These are phyloP conservation scores for Earliella scabrosa DNA, from an alignment of 1,284 basidiomycete genomes.

Conservation along the genomic window DNA sequence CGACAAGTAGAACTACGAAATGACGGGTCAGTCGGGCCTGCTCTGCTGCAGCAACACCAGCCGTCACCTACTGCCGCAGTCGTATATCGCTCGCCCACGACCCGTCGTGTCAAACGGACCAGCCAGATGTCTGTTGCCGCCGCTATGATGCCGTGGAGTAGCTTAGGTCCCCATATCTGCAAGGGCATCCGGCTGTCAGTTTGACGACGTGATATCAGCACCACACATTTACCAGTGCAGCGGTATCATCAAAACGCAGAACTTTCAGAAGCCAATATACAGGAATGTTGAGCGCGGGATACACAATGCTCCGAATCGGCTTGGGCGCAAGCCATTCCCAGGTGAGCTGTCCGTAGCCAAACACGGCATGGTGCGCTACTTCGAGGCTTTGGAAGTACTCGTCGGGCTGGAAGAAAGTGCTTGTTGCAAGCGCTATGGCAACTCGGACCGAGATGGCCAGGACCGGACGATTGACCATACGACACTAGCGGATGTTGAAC, in stretches of 20 bases:
- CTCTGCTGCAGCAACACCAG: not conserved
- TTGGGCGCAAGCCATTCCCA: conserved; percentile 91
- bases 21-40: not conserved
- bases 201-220: not conserved
- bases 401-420: conserved; percentile 96
- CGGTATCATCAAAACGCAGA: conserved; percentile 52
- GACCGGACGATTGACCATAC: conserved; percentile 6
- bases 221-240: conserved; percentile 55
- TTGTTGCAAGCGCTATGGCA: conserved; percentile 68
- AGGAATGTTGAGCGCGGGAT: conserved; percentile 79
- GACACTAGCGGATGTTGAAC: too few species aligned
- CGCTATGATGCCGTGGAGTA: conserved; percentile 83
- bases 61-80: conserved; percentile 56
- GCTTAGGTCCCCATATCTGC: conserved; percentile 74
- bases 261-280: conserved; percentile 75
- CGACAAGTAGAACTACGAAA: conserved; percentile 83
- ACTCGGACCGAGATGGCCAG: conserved; percentile 47
- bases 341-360: conserved; percentile 90
- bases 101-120: conserved; percentile 60
- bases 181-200: not conserved
- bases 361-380: conserved; percentile 87
- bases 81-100: conserved; percentile 65
- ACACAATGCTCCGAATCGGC: conserved; percentile 76
- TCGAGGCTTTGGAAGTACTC: conserved; percentile 97
- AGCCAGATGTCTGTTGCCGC: conserved; percentile 83